Evolutionary conservation across 495 filamentous ascomycete genomes (phyloP).

Genomic region (Penicilliopsis zonata): DNA sequence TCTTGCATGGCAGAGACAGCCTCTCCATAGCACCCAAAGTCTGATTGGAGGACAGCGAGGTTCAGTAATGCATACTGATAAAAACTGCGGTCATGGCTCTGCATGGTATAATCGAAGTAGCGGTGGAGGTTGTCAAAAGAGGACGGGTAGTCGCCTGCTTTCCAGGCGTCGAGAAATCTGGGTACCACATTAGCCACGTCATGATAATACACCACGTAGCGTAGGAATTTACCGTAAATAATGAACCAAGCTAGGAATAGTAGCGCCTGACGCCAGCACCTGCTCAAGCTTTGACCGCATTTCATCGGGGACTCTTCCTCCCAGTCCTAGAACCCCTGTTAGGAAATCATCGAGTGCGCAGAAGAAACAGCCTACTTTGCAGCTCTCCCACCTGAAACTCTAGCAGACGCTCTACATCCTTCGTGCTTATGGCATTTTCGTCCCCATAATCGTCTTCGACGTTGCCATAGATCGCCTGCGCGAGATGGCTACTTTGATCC

Average conservation of each 20-base stretch:
- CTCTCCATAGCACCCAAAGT: slow-evolving; percentile 86
- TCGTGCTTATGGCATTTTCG: slow-evolving; percentile 47
- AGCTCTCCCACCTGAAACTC: slow-evolving; percentile 82
- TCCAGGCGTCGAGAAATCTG: slow-evolving; percentile 83
- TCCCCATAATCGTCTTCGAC: slow-evolving; percentile 36
- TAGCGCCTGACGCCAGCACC: slow-evolving; percentile 53
- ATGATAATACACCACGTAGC: neutral
- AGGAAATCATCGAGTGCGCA: slow-evolving; percentile 9
- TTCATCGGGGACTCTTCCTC: slow-evolving; percentile 57
- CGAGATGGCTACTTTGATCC: slow-evolving; percentile 30
- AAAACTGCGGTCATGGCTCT: slow-evolving; percentile 68
- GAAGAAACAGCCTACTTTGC: slow-evolving; percentile 48
- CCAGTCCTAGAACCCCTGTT: slow-evolving; percentile 37
- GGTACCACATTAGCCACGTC: slow-evolving; percentile 2
- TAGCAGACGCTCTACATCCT: slow-evolving; percentile 73
- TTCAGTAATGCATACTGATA: slow-evolving; percentile 98
- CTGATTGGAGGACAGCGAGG: slow-evolving; percentile 82
- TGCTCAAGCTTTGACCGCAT: slow-evolving; percentile 52
- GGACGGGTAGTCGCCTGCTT: slow-evolving; percentile 76
- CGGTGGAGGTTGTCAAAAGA: slow-evolving; percentile 87
- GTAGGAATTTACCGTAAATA: slow-evolving; percentile 53
- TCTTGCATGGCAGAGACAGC: slow-evolving; percentile 90
- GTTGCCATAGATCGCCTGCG: slow-evolving; percentile 51
- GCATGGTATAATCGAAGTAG: slow-evolving; percentile 97
- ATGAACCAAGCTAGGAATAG: slow-evolving; percentile 60